Base-by-base conservation (phyloP, 1,284 basidiomycete species). In the Pterulicium gracile region DNA sequence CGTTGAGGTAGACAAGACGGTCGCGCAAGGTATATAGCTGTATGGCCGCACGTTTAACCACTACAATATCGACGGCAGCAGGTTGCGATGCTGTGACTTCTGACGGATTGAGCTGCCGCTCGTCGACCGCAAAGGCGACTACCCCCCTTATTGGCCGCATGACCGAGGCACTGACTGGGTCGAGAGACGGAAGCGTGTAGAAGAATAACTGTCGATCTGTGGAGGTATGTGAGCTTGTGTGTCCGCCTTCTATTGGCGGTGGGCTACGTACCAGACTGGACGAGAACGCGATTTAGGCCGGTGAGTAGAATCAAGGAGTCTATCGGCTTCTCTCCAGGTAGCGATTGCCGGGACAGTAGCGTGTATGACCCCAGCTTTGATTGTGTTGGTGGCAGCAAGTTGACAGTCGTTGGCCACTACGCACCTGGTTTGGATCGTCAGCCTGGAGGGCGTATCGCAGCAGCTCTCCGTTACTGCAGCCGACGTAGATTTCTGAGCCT, bases 101-200 rank as follows among this genome's bases (percentile, higher is more conserved):
- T 0, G 72, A 69, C 13, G 79, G 72, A 23, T 66, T 68, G 43
- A 88, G 68, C 50, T 88, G 84, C 42, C 80, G 70, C 43, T 92
- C 80, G 57, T 96, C 90, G 1, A 93, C 78, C 0, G 87, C 79
- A 50, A 94, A 79, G 0, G 81, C 70, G 14, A 86, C 65, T 3
- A 89, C 84, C 47, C 90, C 81, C 35, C 89, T 75, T 21, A 95
- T 72, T 1, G 88, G 82, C 49, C 83, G 82, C 52, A 88, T 81
- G 7, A 76, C 72, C 51, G 79, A 77, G 4, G 58, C 65, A 5
- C 79, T 72, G 0, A 89, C 68, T 0, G 78, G 74, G 50, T 92
- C 86, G 19, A 95, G 73, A 2, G 79, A 75, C 0, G 91, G 91
- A 1, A 93, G 66, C 0, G 77, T 73, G 54, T 89, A 88, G 55